Conservation (phyloP, 2,329 filamentous ascomycete species). For the Fusarium bactridioides region DNA sequence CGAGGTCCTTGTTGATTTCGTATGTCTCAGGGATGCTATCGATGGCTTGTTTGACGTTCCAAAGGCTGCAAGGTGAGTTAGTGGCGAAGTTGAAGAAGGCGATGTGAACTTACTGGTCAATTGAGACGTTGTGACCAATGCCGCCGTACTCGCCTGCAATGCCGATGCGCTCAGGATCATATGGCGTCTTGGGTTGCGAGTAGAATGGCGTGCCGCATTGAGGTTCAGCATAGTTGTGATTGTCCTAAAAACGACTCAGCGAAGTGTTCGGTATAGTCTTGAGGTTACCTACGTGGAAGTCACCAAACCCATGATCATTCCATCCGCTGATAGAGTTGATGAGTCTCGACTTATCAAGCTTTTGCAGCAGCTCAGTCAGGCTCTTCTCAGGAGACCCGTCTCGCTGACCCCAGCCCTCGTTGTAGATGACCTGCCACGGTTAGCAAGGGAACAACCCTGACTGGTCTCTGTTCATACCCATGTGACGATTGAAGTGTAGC, state of each 20-base stretch:
- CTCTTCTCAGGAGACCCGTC: constrained; percentile 53
- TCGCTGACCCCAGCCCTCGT: constrained; percentile 26
- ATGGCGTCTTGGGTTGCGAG: constrained; percentile 63
- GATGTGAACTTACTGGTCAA: constrained; percentile 47
- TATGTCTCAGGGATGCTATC: constrained; percentile 71
- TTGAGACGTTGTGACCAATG: constrained; percentile 70
- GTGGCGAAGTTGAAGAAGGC: rapidly evolving
- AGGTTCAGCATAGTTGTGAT: constrained; percentile 75
- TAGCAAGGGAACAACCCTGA: rapidly evolving
- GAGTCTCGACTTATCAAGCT: constrained; percentile 69
- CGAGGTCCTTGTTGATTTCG: constrained; percentile 66
- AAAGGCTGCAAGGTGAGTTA: constrained; percentile 56
- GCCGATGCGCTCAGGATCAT: constrained; percentile 67
- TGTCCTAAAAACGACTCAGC: constrained; percentile 53
- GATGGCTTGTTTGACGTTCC: constrained; percentile 69
- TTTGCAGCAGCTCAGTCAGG: constrained; percentile 62
- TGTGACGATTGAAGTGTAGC: constrained; percentile 15
- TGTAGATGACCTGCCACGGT: constrained; percentile 20
- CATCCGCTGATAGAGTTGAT: constrained; percentile 71
- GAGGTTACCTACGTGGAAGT: constrained; percentile 52
- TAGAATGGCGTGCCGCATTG: constrained; percentile 77
- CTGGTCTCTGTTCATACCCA: neutral
- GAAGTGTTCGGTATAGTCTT: rapidly evolving
- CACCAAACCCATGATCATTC: constrained; percentile 72
- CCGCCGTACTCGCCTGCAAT: constrained; percentile 78